Evolutionary conservation across 352 stramenopile genomes (phyloP).

Genomic region (Discostella stelligera): DNA sequence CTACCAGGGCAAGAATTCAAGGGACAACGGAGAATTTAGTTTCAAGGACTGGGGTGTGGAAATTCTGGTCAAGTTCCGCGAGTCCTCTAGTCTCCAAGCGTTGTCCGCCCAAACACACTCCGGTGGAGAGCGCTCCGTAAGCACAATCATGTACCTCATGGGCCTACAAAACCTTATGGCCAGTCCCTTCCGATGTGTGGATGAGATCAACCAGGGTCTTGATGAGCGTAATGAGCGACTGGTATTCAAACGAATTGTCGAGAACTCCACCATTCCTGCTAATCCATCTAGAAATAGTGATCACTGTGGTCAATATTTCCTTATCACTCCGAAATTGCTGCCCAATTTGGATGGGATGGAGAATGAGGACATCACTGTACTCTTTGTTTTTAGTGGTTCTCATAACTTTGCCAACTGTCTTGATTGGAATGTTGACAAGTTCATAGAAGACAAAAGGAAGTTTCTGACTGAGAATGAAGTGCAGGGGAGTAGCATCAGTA

Average conservation of each 20-base stretch:
- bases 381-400: slow-evolving; percentile 86
- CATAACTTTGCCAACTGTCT: slow-evolving; percentile 60
- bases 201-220: slow-evolving; percentile 92
- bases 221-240: slow-evolving; percentile 88
- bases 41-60: slow-evolving; percentile 85
- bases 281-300: slow-evolving; percentile 34
- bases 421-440: slow-evolving; percentile 70
- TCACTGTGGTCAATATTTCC: slow-evolving; percentile 86
- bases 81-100: slow-evolving; percentile 72
- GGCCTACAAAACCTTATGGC: slow-evolving; percentile 85
- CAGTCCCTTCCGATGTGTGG: slow-evolving; percentile 87
- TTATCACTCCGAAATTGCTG: slow-evolving; percentile 90
- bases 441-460: slow-evolving; percentile 43
- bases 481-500: neutral
- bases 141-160: slow-evolving; percentile 90
- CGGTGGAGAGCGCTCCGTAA: slow-evolving; percentile 86
- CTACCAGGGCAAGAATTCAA: slow-evolving; percentile 37
- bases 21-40: slow-evolving; percentile 45
- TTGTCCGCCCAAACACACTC: slow-evolving; percentile 85
- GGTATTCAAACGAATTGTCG: slow-evolving; percentile 85
- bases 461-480: slow-evolving; percentile 9
- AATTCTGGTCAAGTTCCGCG: slow-evolving; percentile 86
- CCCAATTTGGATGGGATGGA: slow-evolving; percentile 84
- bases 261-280: slow-evolving; percentile 71
- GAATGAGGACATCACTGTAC: slow-evolving; percentile 83